phyloP scores from a whole-genome alignment of 495 filamentous ascomycete genomes.

The Penicillium diatomitis region DNA sequence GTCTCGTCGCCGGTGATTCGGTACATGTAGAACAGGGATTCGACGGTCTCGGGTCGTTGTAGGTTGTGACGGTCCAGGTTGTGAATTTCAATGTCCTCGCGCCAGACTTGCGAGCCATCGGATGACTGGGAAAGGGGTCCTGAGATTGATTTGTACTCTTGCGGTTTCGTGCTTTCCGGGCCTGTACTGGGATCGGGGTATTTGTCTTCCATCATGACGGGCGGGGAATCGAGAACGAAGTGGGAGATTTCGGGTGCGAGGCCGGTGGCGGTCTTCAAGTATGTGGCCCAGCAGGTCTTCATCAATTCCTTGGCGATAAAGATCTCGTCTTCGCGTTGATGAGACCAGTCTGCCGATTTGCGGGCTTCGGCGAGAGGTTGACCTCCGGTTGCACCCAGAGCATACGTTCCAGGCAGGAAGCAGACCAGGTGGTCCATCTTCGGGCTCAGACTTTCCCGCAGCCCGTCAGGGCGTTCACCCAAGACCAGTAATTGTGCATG shows the following conservation, averaged over 20 bases:
- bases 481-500: conserved; percentile 74
- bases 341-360: conserved; percentile 59
- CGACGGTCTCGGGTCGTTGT: conserved; percentile 92
- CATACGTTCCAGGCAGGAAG: conserved; percentile 95
- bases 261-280: conserved; percentile 75
- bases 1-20: conserved; percentile 85
- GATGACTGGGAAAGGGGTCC: conserved; percentile 18
- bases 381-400: conserved; percentile 78
- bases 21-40: conserved; percentile 97
- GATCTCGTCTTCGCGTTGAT: conserved; percentile 79
- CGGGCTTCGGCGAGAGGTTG: conserved; percentile 62
- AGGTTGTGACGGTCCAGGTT: conserved; percentile 75
- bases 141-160: conserved; percentile 26
- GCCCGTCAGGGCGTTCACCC: conserved; percentile 71
- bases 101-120: conserved; percentile 39
- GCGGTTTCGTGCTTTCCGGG: conserved; percentile 13
- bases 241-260: conserved; percentile 89
- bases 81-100: conserved; percentile 69
- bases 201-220: conserved; percentile 31
- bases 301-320: conserved; percentile 77
- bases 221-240: conserved; percentile 60
- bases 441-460: conserved; percentile 53
- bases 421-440: conserved; percentile 99
- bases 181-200: conserved; percentile 24
- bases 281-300: conserved; percentile 98